phyloP scores from a whole-genome alignment of 1,139 yeast genomes.

The Zygosaccharomyces sapae region DNA sequence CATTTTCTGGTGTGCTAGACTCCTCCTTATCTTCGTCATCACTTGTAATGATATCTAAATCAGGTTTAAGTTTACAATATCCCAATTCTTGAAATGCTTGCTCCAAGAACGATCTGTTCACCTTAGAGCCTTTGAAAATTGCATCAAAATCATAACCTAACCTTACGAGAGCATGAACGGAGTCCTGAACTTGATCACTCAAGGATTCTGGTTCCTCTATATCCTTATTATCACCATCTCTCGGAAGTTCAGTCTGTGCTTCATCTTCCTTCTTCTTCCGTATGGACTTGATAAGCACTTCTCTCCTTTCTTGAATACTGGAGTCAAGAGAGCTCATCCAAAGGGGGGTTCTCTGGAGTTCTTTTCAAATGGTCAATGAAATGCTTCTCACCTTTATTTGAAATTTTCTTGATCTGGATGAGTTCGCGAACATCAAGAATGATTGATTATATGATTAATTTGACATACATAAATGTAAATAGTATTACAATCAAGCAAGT shows the following conservation, averaged over 20 bases:
- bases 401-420: not conserved
- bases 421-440: not conserved
- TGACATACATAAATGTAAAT: not conserved
- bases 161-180: slow-evolving; percentile 15
- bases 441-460: not conserved
- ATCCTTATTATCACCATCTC: not conserved
- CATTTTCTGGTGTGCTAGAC: not conserved
- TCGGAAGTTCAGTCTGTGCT: not conserved
- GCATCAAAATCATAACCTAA: slow-evolving; percentile 17
- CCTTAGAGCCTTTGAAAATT: slow-evolving; percentile 13
- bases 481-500: slow-evolving; percentile 42
- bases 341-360: not conserved
- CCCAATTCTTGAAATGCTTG: slow-evolving; percentile 13
- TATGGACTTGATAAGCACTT: slow-evolving; percentile 9
- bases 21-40: slow-evolving; percentile 1
- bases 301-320: slow-evolving; percentile 1
- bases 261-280: slow-evolving; percentile 6
- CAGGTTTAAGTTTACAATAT: slow-evolving; percentile 4
- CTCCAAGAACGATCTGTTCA: slow-evolving; percentile 15
- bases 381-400: not conserved
- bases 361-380: no score
- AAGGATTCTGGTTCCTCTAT: not conserved
- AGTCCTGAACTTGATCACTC: slow-evolving; percentile 11
- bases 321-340: not conserved
- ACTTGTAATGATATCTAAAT: slow-evolving; percentile 1